Percentiles rank a stretch among this genome's conserved stretches.
Evolutionary conservation across 345 rosid genomes (phyloP).

Genomic region (Psidium guajava): DNA sequence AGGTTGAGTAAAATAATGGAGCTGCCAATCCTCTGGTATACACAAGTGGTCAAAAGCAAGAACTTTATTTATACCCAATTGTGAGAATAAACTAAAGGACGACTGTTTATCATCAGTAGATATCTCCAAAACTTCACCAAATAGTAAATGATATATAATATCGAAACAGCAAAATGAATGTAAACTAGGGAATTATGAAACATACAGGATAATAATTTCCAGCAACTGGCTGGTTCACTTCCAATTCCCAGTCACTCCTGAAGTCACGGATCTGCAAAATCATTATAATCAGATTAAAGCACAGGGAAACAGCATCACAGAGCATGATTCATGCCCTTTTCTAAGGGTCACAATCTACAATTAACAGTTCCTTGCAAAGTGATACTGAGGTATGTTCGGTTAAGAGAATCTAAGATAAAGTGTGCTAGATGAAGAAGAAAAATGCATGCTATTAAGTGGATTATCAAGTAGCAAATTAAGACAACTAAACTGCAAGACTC

Average conservation of each 20-base stretch:
- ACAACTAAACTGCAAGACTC: neutral
- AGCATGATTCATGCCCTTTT: neutral
- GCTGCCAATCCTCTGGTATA: neutral
- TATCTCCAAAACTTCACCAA: neutral
- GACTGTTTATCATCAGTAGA: neutral
- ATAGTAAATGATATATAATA: neutral
- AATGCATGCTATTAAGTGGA: neutral
- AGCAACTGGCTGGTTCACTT: constrained; percentile 76
- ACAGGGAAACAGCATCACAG: neutral
- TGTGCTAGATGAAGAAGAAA: neutral
- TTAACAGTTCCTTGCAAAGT: neutral
- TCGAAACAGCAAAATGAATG: neutral
- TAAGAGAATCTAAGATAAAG: neutral
- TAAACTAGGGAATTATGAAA: constrained; percentile 1
- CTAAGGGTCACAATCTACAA: neutral
- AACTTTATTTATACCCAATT: neutral
- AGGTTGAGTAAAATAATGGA: neutral
- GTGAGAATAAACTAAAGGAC: neutral
- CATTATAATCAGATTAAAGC: constrained; percentile 1
- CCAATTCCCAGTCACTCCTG: constrained; percentile 84
- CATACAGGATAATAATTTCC: constrained; percentile 93
- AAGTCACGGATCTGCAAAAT: constrained; percentile 60
- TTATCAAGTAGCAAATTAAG: neutral
- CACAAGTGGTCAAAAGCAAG: neutral
- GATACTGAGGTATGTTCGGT: neutral